Base-by-base conservation (phyloP, 768 basidiomycete genomes). In the Xerocomellus amylosporus region DNA sequence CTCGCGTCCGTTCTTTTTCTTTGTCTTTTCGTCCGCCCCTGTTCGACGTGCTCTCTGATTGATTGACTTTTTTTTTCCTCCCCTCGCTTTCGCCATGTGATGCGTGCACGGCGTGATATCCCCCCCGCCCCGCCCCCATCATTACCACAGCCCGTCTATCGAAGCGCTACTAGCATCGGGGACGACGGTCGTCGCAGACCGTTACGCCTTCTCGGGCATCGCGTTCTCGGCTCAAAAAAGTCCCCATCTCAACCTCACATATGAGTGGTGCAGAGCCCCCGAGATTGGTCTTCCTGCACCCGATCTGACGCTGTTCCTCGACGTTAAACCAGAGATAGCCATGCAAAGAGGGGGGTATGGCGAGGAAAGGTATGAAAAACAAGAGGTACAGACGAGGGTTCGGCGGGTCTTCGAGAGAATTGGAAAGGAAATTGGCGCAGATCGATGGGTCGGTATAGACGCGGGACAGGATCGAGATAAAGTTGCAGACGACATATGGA, bases 151-250 rank as follows among this genome's bases (percentile, higher is more conserved):
- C 24, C 70, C 84, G 3, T 76, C 75, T 0, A 93, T 98, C 47
- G 75, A 82, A 53, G 63, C 71, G 6, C 73, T 82, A 22, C 77
- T 97, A 3, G 69, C 69, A 0, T 64, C 75, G 0, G 93, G 93
- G 0, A 88, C 83, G 4, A 81, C 83, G 0, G 75, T 99, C 65
- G 72, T 99, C 42, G 93, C 90, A 64, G 96, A 98, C 69, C 81
- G 97, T 40, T 99, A 98, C 68, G 91, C 94, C 1, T 98, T 98
- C 73, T 98, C 95, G 3, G 96, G 96, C 0, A 87, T 94, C 59
- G 94, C 93, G 2, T 98, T 98, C 69, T 87, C 87, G 14, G 79
- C 81, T 1, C 77, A 85, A 17, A 87, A 88, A 60, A 30, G 33
- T 3, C 20, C 52, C 20, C 53, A 40, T 10, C 54, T 53, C 37